phyloP scores from a whole-genome alignment of 2,329 filamentous ascomycete genomes.

The Zarea fungicola region DNA sequence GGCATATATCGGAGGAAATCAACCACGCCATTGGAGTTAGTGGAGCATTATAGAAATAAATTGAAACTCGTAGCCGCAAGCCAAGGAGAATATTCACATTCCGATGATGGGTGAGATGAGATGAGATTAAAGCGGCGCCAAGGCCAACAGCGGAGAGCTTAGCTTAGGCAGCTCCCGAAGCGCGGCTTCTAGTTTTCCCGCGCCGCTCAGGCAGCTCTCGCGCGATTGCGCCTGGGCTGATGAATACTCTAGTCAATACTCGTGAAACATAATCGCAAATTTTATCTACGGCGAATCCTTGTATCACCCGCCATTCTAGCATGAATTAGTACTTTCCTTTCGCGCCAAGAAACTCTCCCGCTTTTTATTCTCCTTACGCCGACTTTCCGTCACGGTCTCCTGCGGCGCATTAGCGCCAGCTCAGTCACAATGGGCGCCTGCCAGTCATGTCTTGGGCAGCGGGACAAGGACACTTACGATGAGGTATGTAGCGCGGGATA shows the following conservation, averaged over 20 bases:
- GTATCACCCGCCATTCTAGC: neutral
- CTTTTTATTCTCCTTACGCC: neutral
- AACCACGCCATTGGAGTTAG: neutral
- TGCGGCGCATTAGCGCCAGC: neutral
- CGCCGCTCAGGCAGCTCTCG: neutral
- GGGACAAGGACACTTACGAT: conserved; percentile 46
- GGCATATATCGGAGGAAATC: neutral
- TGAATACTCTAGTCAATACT: neutral
- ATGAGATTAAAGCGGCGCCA: neutral
- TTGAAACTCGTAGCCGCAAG: neutral
- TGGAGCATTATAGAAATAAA: neutral
- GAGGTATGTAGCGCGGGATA: no score
- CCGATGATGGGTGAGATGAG: neutral
- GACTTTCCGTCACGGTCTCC: neutral
- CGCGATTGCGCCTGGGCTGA: neutral
- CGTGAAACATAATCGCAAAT: conserved; percentile 3
- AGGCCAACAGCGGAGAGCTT: neutral
- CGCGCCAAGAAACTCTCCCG: neutral
- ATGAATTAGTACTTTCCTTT: conserved; percentile 5
- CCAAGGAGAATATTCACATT: neutral
- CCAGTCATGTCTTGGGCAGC: conserved; percentile 53
- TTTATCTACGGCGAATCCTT: neutral
- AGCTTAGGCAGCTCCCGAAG: neutral
- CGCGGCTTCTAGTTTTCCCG: neutral
- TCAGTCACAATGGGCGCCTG: conserved; percentile 50